phyloP scores from a whole-genome alignment of 2,329 filamentous ascomycete genomes.

The Curvularia lunata region DNA sequence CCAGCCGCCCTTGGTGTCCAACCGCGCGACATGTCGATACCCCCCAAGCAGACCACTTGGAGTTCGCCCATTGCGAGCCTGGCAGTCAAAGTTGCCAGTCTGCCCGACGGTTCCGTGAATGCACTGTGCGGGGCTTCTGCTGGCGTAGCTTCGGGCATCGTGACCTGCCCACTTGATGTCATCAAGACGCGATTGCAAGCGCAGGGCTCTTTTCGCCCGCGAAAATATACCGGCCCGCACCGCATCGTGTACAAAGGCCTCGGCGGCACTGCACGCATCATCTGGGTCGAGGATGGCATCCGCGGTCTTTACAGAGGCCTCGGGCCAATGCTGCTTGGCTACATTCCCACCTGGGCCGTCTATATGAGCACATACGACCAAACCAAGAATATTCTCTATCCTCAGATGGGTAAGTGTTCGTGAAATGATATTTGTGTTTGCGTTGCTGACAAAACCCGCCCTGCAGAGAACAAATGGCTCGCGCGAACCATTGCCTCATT shows the following conservation, averaged over 20 bases:
- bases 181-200: constrained; percentile 99
- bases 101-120: constrained; percentile 70
- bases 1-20: constrained; percentile 25
- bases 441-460: constrained; percentile 19
- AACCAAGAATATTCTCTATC: constrained; percentile 75
- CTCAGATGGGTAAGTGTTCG: constrained; percentile 60
- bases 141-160: constrained; percentile 89
- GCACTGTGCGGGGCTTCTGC: constrained; percentile 86
- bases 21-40: constrained; percentile 29
- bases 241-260: constrained; percentile 79
- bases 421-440: background rate
- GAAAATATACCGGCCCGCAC: constrained; percentile 57
- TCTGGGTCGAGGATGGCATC: constrained; percentile 87
- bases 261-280: constrained; percentile 81
- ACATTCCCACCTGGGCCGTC: constrained; percentile 96
- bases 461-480: constrained; percentile 70
- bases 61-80: constrained; percentile 42
- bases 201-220: constrained; percentile 78
- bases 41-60: constrained; percentile 24
- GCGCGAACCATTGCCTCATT: constrained; percentile 90
- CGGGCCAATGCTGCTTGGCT: constrained; percentile 92
- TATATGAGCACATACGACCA: constrained; percentile 97
- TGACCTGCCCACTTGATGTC: constrained; percentile 96
- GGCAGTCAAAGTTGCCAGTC: constrained; percentile 50
- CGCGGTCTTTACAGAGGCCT: constrained; percentile 91